These are phyloP conservation scores for Amanita brunnescens DNA, from an alignment of 768 basidiomycete species.

Conservation along the genomic window DNA sequence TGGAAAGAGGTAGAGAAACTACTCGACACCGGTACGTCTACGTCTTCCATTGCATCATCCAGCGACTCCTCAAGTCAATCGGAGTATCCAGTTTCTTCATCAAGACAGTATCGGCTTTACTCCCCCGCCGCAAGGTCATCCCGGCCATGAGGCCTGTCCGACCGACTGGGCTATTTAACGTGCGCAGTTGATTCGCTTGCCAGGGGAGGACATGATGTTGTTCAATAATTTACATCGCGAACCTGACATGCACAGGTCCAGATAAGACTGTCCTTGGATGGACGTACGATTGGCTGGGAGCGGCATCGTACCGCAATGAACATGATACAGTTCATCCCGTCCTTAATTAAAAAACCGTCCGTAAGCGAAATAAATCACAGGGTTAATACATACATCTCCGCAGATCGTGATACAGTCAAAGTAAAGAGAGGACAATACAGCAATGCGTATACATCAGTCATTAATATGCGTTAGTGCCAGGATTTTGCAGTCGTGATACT, in stretches of 20 bases:
- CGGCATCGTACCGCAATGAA: constrained; percentile 28
- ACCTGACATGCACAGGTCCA: constrained; percentile 30
- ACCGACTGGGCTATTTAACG: neutral
- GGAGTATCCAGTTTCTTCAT: constrained; percentile 53
- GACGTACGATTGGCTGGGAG: constrained; percentile 1
- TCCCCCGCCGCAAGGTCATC: constrained; percentile 34
- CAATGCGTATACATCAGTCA: neutral
- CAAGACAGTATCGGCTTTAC: constrained; percentile 30
- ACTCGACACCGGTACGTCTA: constrained; percentile 17
- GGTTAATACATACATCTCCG: constrained; percentile 22
- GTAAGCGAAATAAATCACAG: neutral
- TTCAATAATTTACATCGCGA: constrained; percentile 32
- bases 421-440: neutral
- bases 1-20: constrained; percentile 21
- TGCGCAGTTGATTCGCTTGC: constrained; percentile 27
- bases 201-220: constrained; percentile 27
- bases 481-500: neutral
- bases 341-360: neutral
- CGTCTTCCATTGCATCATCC: no score
- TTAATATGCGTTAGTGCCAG: neutral
- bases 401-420: constrained; percentile 30
- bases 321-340: no score
- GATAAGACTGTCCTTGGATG: constrained; percentile 11
- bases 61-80: constrained; percentile 31
- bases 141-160: constrained; percentile 51